Evolutionary conservation across 2,329 filamentous ascomycete species (phyloP).

Genomic region (Apiospora kogelbergensis): DNA sequence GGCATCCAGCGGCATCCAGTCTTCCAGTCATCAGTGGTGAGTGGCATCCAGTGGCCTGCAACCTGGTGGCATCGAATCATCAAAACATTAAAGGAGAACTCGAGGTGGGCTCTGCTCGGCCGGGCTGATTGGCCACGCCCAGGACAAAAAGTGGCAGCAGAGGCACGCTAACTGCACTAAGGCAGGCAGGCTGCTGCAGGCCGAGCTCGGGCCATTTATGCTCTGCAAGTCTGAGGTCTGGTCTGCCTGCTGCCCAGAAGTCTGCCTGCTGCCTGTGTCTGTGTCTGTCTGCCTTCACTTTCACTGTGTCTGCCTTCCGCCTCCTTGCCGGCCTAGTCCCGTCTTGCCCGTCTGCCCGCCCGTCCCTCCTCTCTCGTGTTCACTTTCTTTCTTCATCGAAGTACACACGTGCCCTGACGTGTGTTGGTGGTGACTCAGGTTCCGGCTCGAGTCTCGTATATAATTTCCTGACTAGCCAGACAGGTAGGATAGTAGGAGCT

Average conservation of each 20-base stretch:
- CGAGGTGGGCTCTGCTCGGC: background rate
- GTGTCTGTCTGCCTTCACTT: background rate
- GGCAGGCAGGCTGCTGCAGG: conserved; percentile 1
- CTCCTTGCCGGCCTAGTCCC: background rate
- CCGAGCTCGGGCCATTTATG: conserved; percentile 3
- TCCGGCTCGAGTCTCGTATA: background rate
- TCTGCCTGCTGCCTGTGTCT: background rate
- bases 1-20: background rate
- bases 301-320: too few species aligned
- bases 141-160: background rate
- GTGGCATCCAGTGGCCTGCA: background rate
- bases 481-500: background rate
- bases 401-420: background rate
- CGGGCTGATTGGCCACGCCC: background rate
- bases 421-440: background rate
- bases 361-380: background rate
- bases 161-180: background rate
- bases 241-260: background rate
- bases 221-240: background rate
- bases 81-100: conserved; percentile 11
- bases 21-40: conserved; percentile 9
- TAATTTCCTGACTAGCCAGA: background rate
- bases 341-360: background rate
- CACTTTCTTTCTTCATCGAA: background rate
- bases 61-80: conserved; percentile 8